These are phyloP conservation scores for Aspergillus cavernicola DNA, from an alignment of 495 filamentous ascomycete genomes.

Conservation along the genomic window DNA sequence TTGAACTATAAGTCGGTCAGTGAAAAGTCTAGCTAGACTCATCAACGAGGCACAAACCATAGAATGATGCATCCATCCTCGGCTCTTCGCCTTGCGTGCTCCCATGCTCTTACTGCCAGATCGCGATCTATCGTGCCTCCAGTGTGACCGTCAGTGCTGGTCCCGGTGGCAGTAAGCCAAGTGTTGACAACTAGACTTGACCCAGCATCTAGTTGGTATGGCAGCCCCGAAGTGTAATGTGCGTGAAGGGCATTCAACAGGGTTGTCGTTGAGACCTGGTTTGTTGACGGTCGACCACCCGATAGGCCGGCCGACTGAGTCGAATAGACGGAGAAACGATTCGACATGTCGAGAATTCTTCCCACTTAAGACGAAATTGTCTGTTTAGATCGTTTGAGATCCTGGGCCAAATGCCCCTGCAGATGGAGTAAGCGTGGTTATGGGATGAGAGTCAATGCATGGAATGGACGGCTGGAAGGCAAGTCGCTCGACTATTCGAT, in stretches of 20 bases:
- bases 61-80: slow-evolving; percentile 94
- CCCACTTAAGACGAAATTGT: not conserved
- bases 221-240: slow-evolving; percentile 73
- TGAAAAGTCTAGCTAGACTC: not conserved
- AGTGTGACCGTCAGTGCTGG: slow-evolving; percentile 58
- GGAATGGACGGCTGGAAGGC: not conserved
- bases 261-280: slow-evolving; percentile 87
- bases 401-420: not conserved
- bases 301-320: slow-evolving; percentile 58
- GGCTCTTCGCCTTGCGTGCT: slow-evolving; percentile 90
- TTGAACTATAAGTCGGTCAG: slow-evolving; percentile 53
- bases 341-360: slow-evolving; percentile 51
- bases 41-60: slow-evolving; percentile 52
- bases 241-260: slow-evolving; percentile 89
- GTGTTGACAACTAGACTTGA: slow-evolving; percentile 94
- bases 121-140: slow-evolving; percentile 79
- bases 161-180: slow-evolving; percentile 75
- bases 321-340: slow-evolving; percentile 86
- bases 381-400: not conserved
- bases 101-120: slow-evolving; percentile 83
- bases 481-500: not conserved
- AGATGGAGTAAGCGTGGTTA: not conserved
- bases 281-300: slow-evolving; percentile 56
- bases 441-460: slow-evolving; percentile 6
- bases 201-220: slow-evolving; percentile 83